Conservation (phyloP, 2,329 filamentous ascomycete genomes). For the Massarina eburnea region DNA sequence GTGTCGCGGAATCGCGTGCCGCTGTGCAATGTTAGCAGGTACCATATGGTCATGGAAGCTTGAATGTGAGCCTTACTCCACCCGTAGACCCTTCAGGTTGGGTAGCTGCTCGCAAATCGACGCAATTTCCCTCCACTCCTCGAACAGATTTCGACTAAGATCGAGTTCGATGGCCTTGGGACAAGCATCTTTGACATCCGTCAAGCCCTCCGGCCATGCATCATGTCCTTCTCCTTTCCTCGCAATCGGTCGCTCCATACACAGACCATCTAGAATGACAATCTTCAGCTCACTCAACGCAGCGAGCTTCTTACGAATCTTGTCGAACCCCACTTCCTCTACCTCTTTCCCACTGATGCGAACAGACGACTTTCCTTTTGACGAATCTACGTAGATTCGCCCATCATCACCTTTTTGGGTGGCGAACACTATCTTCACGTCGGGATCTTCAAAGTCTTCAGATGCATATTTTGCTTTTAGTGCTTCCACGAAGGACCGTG, state of each 20-base stretch:
- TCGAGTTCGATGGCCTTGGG: constrained; percentile 73
- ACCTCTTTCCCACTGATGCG: constrained; percentile 79
- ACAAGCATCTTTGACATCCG: constrained; percentile 58
- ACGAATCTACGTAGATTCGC: constrained; percentile 17
- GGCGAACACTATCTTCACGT: constrained; percentile 34
- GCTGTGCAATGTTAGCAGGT: constrained; percentile 46
- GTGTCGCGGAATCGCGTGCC: constrained; percentile 68
- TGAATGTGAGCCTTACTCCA: constrained; percentile 62
- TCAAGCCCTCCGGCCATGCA: constrained; percentile 31
- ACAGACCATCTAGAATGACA: constrained; percentile 77
- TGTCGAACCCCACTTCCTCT: constrained; percentile 93
- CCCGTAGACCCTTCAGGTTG: constrained; percentile 65
- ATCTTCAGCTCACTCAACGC: constrained; percentile 75
- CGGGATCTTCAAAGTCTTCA: constrained; percentile 48
- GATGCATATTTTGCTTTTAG: constrained; percentile 82
- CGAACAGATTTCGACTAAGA: constrained; percentile 80
- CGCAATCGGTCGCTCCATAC: constrained; percentile 53
- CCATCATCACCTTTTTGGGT: constrained; percentile 18
- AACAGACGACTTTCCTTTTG: constrained; percentile 54
- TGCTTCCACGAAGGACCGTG: constrained; percentile 76
- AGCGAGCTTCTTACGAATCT: constrained; percentile 79
- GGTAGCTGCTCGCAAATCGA: constrained; percentile 71
- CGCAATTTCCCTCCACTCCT: constrained; percentile 65
- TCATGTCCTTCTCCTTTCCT: constrained; percentile 12
- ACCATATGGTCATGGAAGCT: neutral